Evolutionary conservation across 306 rosid species (phyloP), one percentile per base, ranked within the genome.

Genomic region (Prunus armeniaca): DNA sequence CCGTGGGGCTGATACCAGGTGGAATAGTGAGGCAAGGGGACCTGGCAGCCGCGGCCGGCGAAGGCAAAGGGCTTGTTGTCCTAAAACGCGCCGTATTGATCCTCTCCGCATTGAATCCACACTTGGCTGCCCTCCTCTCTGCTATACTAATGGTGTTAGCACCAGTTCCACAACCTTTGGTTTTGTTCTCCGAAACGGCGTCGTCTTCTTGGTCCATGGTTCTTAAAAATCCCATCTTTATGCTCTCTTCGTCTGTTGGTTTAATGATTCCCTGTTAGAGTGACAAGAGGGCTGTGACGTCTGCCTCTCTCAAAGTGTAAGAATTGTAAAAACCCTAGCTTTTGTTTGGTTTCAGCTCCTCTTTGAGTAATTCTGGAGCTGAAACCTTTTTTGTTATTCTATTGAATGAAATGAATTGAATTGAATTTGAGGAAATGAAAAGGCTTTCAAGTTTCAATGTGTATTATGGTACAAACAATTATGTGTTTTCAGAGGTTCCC

Each of bases 11-110:
- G 58, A 91, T 89, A 9, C 96, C 96, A 15, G 87, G 76, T 0
- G 97, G 96, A 38, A 93, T 82, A 18, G 93, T 85, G 64, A 89
- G 84, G 69, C 82, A 62, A 0, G 97, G 90, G 6, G 95, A 91
- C 58, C 76, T 38, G 18, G 66, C 67, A 1, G 41, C 58, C 19
- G 74, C 71, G 6, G 70, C 50, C 25, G 91, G 85, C 6, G 84
- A 77, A 58, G 76, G 32, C 51, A 73, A 73, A 27, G 91, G 81
- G 56, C 73, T 84, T 14, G 81, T 46, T 38, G 83, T 77, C 3
- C 81, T 79, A 32, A 82, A 83, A 62, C 83, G 64, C 1, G 86
- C 69, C 38, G 88, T 77, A 75, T 83, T 92, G 82, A 90, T 88
- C 76, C 81, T 82, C 79, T 69, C 85, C 43, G 83, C 87, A 80